A percentile compares a stretch with the other conserved stretches of the same genome.
Conservation (phyloP, 164 flowering plant species). For the Piper betle region DNA sequence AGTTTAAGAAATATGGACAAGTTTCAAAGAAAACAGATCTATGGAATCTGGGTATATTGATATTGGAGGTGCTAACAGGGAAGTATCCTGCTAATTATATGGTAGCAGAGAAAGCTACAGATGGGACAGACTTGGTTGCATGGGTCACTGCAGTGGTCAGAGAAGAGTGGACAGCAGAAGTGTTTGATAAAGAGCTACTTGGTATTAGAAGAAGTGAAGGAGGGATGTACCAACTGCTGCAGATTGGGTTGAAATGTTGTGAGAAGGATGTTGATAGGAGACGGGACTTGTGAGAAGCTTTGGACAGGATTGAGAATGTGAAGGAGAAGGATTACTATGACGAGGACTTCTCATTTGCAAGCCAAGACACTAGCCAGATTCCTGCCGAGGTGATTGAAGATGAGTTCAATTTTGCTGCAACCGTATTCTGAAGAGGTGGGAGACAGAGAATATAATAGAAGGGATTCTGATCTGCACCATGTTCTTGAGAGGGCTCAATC, state of each 20-base stretch:
- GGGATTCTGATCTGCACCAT: not conserved
- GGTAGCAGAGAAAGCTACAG: slow-evolving; percentile 14
- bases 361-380: slow-evolving; percentile 31
- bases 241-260: slow-evolving; percentile 56
- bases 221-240: slow-evolving; percentile 54
- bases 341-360: slow-evolving; percentile 30
- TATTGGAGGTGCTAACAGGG: slow-evolving; percentile 67
- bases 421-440: not conserved
- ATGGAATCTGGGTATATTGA: slow-evolving; percentile 69
- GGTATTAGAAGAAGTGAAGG: slow-evolving; percentile 22
- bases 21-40: slow-evolving; percentile 63
- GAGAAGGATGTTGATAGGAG: slow-evolving; percentile 53
- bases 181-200: slow-evolving; percentile 54
- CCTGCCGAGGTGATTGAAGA: slow-evolving; percentile 41
- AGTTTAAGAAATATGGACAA: slow-evolving; percentile 27
- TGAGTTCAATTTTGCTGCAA: slow-evolving; percentile 15
- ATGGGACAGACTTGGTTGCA: slow-evolving; percentile 23
- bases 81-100: slow-evolving; percentile 31
- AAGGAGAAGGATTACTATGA: slow-evolving; percentile 38
- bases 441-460: not conserved
- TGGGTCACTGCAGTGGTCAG: slow-evolving; percentile 41
- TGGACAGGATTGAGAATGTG: slow-evolving; percentile 49
- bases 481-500: too few relatives aligned
- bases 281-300: slow-evolving; percentile 44
- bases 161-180: slow-evolving; percentile 26